Evolutionary conservation across 2,329 filamentous ascomycete genomes (phyloP), one percentile per base, ranked within the genome.

Genomic region (Pseudocercospora fuligena): DNA sequence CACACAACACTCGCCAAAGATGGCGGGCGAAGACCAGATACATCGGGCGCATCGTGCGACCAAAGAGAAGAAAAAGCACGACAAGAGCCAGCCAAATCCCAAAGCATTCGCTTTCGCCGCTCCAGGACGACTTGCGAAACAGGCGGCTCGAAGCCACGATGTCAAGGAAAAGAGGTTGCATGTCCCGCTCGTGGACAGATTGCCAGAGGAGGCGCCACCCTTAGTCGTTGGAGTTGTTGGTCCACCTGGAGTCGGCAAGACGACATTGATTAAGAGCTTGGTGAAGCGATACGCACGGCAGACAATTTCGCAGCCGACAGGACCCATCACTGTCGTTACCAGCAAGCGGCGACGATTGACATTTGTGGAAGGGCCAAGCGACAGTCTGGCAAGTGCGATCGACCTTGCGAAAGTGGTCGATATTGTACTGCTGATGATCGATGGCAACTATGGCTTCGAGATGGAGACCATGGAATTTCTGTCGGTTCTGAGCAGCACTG

Each of bases 391-490:
- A 69, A 91, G 92, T 72, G 97, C 98, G 92, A 94, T 99, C 70
- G 95, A 99, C 80, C 87, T 97, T 64, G 92, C 95, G 66, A 99
- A 99, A 81, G 92, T 99, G 51, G 95, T 96, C 19, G 95, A 99
- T 78, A 97, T 99, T 74, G 92, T 98, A 5, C 85, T 99, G 59
- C 86, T 99, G 64, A 95, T 99, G 92, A 99, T 99, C 73, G 95
- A 99, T 77, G 96, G 95, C 64, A 98, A 98, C 81, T 99, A 92
- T 76, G 96, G 95, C 14, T 99, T 99, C 77, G 95, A 99, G 82
- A 99, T 99, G 95, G 95, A 99, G 85, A 99, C 95, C 0, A 99
- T 99, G 95, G 95, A 99, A 81, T 99, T 99, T 69, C 83, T 99
- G 76, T 98, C 97, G 74, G 90, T 97, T 19, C 84, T 99, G 60